phyloP scores from a whole-genome alignment of 768 basidiomycete genomes.

The Pulveroboletus sp. region DNA sequence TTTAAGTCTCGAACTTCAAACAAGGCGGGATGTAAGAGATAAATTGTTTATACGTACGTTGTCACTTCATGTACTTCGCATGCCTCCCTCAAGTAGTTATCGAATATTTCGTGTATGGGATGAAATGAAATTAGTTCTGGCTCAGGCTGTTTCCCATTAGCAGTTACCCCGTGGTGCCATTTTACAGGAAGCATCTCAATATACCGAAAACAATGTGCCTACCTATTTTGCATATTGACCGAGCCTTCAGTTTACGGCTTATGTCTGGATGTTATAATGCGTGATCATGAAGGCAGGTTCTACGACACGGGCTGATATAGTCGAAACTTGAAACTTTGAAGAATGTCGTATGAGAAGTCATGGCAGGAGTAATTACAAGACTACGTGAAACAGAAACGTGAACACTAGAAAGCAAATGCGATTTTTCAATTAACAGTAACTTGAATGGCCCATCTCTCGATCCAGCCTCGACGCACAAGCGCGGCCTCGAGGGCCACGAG shows the following conservation, averaged over 20 bases:
- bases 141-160: too few species aligned
- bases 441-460: constrained; percentile 45
- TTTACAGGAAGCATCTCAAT: too few species aligned
- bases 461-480: constrained; percentile 40
- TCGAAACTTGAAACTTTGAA: too few species aligned
- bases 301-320: too few species aligned
- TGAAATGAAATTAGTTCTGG: too few species aligned
- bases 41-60: constrained; percentile 18
- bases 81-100: neutral
- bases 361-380: neutral
- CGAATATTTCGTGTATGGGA: neutral
- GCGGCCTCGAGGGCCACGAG: constrained; percentile 50
- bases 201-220: too few species aligned
- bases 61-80: neutral
- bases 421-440: constrained; percentile 15
- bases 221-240: too few species aligned
- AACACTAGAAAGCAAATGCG: neutral
- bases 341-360: too few species aligned
- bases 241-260: too few species aligned
- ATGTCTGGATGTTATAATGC: too few species aligned
- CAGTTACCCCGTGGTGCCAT: too few species aligned
- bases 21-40: neutral
- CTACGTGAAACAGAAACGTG: neutral
- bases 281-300: too few species aligned
- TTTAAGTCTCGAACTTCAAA: constrained; percentile 5